Base-by-base conservation (phyloP, 495 filamentous ascomycete genomes). In the Penicillium arizonense region DNA sequence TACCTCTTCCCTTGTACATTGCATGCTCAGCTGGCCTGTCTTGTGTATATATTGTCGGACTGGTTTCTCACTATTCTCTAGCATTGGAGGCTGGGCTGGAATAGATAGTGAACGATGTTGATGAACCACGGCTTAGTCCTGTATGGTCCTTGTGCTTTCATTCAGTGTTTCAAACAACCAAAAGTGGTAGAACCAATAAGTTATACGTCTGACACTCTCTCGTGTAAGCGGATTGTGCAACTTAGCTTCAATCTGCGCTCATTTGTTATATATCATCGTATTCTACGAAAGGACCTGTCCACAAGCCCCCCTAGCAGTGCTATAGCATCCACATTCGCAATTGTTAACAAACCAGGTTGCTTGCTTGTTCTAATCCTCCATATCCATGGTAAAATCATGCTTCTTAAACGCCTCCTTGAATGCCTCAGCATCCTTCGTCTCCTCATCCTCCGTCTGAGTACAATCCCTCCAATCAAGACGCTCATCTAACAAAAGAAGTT, bases 361-460 rank as follows among this genome's bases (percentile, higher is more conserved):
- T 4, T 42, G 18, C 5, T 42, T 18, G 41, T 18, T 34, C 37
- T 18, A 50, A 21, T 50, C 48, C 16, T 42, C 47, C 10, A 28
- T 18, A 61, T 80, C 76, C 51, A 81, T 54, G 0, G 81, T 72
- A 66, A 96, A 96, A 74, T 97, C 90, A 80, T 86, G 96, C 40
- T 80, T 75, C 69, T 89, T 85, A 58, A 96, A 98, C n/a, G 84
- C 88, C 50, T 79, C 77, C 67, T 93, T 90, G 60, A 97, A 96
- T 23, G 78, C 82, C 47, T 80, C 78, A n/a, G 86, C 89, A 67
- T 97, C 91, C 28, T 77, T 75, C 42, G 76, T 80, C 71, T 98
- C 94, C 59, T 96, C 89, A 20, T 77, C 81, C 54, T 86, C 72
- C 2, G 81, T 77, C 77, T 97, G 90, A 13, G 73, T 81, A 59